Conservation (phyloP, 2,329 filamentous ascomycete species). For the Exophiala aquamarina region DNA sequence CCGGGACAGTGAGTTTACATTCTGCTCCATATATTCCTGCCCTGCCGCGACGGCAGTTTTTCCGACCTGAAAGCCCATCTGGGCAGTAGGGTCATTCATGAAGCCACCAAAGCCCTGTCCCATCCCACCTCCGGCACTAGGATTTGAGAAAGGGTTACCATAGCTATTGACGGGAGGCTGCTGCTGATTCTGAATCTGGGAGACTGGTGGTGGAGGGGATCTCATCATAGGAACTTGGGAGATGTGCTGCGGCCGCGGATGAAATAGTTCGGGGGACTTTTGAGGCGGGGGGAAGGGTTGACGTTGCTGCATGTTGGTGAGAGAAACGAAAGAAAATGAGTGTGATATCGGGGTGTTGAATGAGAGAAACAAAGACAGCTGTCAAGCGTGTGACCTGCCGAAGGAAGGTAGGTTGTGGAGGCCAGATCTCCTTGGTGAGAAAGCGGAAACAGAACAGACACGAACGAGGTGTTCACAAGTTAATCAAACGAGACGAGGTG, state of each 20-base stretch:
- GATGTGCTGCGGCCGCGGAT: constrained; percentile 96
- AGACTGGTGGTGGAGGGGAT: constrained; percentile 79
- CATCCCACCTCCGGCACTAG: constrained; percentile 24
- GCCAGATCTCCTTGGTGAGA: not conserved
- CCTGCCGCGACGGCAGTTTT: constrained; percentile 89
- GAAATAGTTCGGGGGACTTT: constrained; percentile 87
- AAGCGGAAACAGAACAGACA: too few species aligned
- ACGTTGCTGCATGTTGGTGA: constrained; percentile 71
- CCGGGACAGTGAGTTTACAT: constrained; percentile 58
- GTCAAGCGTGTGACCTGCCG: not conserved
- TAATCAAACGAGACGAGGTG: too few species aligned
- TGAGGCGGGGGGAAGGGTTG: constrained; percentile 73
- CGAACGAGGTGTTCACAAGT: too few species aligned
- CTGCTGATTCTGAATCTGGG: constrained; percentile 49
- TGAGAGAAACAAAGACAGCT: not conserved
- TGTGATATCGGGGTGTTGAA: not conserved
- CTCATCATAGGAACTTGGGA: constrained; percentile 96
- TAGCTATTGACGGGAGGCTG: constrained; percentile 51
- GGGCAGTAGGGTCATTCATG: constrained; percentile 91
- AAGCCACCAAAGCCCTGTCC: constrained; percentile 64
- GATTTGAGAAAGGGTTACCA: constrained; percentile 51
- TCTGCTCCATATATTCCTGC: constrained; percentile 93
- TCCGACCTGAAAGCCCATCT: constrained; percentile 92
- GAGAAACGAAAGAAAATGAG: not conserved
- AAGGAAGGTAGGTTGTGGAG: not conserved